A percentile compares a stretch with the other conserved stretches of the same genome.
phyloP scores from a whole-genome alignment of 177 flowering plant species.

The Telopea speciosissima region DNA sequence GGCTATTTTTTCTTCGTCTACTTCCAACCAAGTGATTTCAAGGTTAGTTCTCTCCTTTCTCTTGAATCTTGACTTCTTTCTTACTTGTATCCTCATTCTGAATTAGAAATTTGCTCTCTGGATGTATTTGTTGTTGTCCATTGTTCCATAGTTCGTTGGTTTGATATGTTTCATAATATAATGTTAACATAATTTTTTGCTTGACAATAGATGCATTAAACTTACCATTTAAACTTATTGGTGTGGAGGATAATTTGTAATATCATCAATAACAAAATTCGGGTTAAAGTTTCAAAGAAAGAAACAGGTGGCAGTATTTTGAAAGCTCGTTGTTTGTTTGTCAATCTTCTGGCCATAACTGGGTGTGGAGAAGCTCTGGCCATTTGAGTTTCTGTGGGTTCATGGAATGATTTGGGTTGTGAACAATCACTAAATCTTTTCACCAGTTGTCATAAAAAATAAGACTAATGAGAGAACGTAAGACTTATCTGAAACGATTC shows the following conservation, averaged over 20 bases:
- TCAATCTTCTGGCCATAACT: too few relatives aligned
- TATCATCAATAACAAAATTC: too few relatives aligned
- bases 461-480: too few relatives aligned
- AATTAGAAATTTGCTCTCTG: neutral
- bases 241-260: neutral
- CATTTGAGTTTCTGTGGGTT: neutral
- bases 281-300: neutral
- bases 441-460: too few relatives aligned
- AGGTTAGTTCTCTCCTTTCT: conserved; percentile 40
- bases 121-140: neutral
- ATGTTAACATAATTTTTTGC: neutral
- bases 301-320: too few relatives aligned
- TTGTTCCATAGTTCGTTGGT: neutral
- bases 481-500: too few relatives aligned
- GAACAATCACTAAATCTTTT: neutral
- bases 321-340: neutral
- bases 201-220: neutral
- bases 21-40: conserved; percentile 69
- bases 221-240: neutral
- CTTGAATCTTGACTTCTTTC: neutral
- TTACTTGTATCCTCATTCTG: neutral
- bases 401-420: neutral
- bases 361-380: too few relatives aligned
- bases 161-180: neutral
- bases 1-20: conserved; percentile 84